Evolutionary conservation across 495 filamentous ascomycete species (phyloP).

Genomic region (Rhizodiscina lignyota): DNA sequence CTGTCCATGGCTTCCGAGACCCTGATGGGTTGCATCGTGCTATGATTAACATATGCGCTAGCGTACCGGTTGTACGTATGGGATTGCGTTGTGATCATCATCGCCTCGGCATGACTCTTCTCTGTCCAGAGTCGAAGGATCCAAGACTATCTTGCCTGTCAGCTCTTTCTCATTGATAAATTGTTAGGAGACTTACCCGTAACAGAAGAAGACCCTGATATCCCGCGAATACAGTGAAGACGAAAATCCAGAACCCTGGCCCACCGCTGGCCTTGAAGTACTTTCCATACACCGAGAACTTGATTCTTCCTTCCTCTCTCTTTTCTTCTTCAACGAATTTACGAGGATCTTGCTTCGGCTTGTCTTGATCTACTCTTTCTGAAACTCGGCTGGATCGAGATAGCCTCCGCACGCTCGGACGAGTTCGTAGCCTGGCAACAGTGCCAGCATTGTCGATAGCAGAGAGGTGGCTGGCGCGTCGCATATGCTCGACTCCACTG

Average conservation of each 20-base stretch:
- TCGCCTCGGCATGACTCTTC: not conserved
- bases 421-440: no score
- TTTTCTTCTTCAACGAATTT: conserved; percentile 62
- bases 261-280: conserved; percentile 55
- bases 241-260: conserved; percentile 39
- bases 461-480: not conserved
- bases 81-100: not conserved
- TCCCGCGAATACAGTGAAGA: conserved; percentile 32
- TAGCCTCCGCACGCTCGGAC: no score
- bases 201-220: conserved; percentile 34
- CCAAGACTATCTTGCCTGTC: no score
- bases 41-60: not conserved
- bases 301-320: conserved; percentile 48
- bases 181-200: conserved; percentile 22
- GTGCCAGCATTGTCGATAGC: no score
- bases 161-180: no score
- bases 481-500: not conserved
- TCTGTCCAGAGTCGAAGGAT: conserved; percentile 2
- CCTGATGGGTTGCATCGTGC: not conserved
- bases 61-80: conserved; percentile 44
- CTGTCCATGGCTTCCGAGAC: conserved; percentile 2
- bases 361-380: no score
- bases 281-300: conserved; percentile 39
- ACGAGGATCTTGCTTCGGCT: conserved; percentile 27
- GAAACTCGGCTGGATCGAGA: no score